These are phyloP conservation scores for Boletus fagicola DNA, from an alignment of 768 basidiomycete species.

Conservation along the genomic window DNA sequence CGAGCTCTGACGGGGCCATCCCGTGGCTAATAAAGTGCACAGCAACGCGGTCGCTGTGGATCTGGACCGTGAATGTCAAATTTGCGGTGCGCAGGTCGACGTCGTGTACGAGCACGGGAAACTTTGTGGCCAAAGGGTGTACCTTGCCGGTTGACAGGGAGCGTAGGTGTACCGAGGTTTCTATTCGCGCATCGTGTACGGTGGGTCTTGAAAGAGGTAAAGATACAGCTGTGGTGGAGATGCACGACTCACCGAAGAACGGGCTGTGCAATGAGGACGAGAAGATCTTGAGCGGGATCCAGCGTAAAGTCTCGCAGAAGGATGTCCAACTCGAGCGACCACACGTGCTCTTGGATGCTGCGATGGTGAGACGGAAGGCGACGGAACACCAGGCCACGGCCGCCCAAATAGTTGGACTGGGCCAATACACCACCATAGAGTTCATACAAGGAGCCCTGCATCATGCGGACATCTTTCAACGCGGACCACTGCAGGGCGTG, in stretches of 20 bases:
- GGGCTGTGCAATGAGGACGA: conserved; percentile 48
- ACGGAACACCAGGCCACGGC: conserved; percentile 39
- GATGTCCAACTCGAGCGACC: conserved; percentile 41
- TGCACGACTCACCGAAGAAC: conserved; percentile 31
- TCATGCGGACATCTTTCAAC: conserved; percentile 38
- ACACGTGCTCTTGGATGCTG: conserved; percentile 44
- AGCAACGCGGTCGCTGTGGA: conserved; percentile 51
- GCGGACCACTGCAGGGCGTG: conserved; percentile 37
- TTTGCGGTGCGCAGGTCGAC: conserved; percentile 17
- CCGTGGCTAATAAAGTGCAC: conserved; percentile 43
- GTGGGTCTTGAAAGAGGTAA: conserved; percentile 14
- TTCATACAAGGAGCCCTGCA: conserved; percentile 50
- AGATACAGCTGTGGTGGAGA: background rate
- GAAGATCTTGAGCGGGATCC: conserved; percentile 66
- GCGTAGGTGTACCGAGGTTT: conserved; percentile 41
- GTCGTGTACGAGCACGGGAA: conserved; percentile 32
- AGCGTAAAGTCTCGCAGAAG: conserved; percentile 56
- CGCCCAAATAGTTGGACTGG: conserved; percentile 32
- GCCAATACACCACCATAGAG: conserved; percentile 57
- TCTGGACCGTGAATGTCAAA: conserved; percentile 50
- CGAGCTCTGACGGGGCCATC: conserved; percentile 42
- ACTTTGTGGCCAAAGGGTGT: conserved; percentile 44
- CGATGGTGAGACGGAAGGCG: conserved; percentile 50
- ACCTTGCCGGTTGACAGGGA: conserved; percentile 43
- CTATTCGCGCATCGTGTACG: conserved; percentile 15